A percentile compares a stretch with the other conserved stretches of the same genome.
Conservation (phyloP, 495 filamentous ascomycete genomes). For the Podospora sp. region DNA sequence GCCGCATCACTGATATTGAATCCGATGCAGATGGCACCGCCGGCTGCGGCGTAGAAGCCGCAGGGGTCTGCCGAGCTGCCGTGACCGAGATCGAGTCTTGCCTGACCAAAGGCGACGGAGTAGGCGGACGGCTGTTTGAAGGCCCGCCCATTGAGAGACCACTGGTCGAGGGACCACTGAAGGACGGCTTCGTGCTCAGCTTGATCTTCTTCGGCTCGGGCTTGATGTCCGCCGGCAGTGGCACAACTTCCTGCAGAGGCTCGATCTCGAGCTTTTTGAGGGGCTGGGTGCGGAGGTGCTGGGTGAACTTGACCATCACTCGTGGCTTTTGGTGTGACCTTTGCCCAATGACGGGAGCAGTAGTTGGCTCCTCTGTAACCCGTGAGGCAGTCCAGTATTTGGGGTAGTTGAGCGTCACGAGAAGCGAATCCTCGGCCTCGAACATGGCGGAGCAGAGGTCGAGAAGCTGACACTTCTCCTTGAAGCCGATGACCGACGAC, state of each 20-base stretch:
- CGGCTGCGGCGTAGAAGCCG: not conserved
- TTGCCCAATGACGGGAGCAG: conserved; percentile 5
- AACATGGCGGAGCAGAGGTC: conserved; percentile 79
- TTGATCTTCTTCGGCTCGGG: conserved; percentile 39
- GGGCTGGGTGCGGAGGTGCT: conserved; percentile 37
- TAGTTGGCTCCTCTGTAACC: conserved; percentile 13
- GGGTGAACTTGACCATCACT: conserved; percentile 38
- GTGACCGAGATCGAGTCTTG: conserved; percentile 37
- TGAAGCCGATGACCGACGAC: conserved; percentile 63
- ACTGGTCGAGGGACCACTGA: conserved; percentile 24
- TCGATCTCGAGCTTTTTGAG: conserved; percentile 22
- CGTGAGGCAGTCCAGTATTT: conserved; percentile 70
- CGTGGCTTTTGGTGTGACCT: conserved; percentile 25
- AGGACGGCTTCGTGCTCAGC: conserved; percentile 32
- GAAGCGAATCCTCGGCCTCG: conserved; percentile 61
- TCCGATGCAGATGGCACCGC: conserved; percentile 20
- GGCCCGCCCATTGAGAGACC: not conserved
- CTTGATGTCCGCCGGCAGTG: conserved; percentile 32
- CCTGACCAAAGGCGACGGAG: conserved; percentile 20
- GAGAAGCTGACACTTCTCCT: conserved; percentile 75
- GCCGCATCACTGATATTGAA: conserved; percentile 33
- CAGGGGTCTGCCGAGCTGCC: conserved; percentile 22
- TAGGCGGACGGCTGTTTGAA: conserved; percentile 22
- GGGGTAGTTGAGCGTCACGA: conserved; percentile 67
- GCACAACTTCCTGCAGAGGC: conserved; percentile 22